Base-by-base conservation (phyloP, 805 yeast genomes). In the Hermanozyma aechmeae region DNA sequence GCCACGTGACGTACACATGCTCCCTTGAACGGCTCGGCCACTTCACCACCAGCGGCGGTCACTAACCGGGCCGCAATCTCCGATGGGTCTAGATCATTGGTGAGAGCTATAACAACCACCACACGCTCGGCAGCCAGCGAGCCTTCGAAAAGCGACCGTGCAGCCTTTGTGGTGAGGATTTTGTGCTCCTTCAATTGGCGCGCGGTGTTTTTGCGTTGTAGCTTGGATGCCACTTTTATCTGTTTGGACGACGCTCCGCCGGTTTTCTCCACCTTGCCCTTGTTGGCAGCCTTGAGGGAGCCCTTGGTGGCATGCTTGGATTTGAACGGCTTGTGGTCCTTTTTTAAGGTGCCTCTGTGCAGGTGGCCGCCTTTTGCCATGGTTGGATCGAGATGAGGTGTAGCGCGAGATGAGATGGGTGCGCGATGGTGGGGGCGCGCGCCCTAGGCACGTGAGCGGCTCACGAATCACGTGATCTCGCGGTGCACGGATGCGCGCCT, bases 231-330 rank as follows among this genome's bases (percentile, higher is more conserved):
- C 15, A 51, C 52, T 37, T 61, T 62, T 15, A 55, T 37, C 16
- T 61, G 46, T 36, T 61, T 63, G 29, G 63, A 51, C 13, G 42
- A 29, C 18, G 44, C 35, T 10, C 49, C 50, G 14, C 51, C 39
- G 18, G 56, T 39, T 45, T 79, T 81, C 48, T 87, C 97, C 20
- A 89, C 83, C 53, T 85, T 87, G 36, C 97, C 97, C 48, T 81
- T 87, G 45, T 63, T 64, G 34, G 73, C 65, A 39, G 84, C 82
- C 50, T 86, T 93, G 46, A 89, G 55, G 20, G 86, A 73, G 35
- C 95, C 81, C 50, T 92, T 92, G 10, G 94, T 73, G 13, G 95
- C 73, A 63, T 92, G 98, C 50, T 78, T 81, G 3, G 95, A 73
- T 52, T 92, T 93, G 68, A 85, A 93, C 7, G 87, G 71, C 60